A percentile compares a stretch with the other conserved stretches of the same genome.
phyloP scores from a whole-genome alignment of 345 rosid genomes.

The Populus davidiana region DNA sequence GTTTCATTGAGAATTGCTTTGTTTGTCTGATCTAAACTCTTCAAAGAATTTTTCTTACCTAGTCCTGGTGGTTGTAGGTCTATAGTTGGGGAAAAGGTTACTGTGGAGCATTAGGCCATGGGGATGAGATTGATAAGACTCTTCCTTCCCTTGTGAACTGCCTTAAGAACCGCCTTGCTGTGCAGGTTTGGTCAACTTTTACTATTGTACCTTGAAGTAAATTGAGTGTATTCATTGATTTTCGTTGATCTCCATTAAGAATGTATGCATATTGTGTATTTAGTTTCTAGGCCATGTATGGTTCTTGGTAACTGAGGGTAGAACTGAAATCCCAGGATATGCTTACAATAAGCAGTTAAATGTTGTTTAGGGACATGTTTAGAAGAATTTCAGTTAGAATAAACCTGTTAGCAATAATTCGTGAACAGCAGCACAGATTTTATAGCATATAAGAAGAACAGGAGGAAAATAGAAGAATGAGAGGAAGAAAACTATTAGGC shows the following conservation, averaged over 20 bases:
- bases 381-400: not conserved
- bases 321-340: not conserved
- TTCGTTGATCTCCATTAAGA: not conserved
- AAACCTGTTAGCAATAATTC: not conserved
- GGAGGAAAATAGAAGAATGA: not conserved
- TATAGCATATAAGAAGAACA: not conserved
- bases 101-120: conserved; percentile 96
- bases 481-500: not conserved
- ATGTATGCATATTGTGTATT: not conserved
- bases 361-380: not conserved
- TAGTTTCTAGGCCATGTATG: not conserved
- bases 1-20: conserved; percentile 2
- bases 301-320: not conserved
- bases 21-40: not conserved
- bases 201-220: conserved; percentile 2
- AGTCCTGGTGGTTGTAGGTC: conserved; percentile 44
- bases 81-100: conserved; percentile 99
- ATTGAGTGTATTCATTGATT: not conserved
- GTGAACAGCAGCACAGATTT: not conserved
- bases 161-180: conserved; percentile 59
- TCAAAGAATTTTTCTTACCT: not conserved
- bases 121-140: conserved; percentile 88
- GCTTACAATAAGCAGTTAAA: not conserved
- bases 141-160: conserved; percentile 61
- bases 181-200: conserved; percentile 56